Evolutionary conservation across 495 filamentous ascomycete species (phyloP).

Genomic region (Margaritispora aquatica): DNA sequence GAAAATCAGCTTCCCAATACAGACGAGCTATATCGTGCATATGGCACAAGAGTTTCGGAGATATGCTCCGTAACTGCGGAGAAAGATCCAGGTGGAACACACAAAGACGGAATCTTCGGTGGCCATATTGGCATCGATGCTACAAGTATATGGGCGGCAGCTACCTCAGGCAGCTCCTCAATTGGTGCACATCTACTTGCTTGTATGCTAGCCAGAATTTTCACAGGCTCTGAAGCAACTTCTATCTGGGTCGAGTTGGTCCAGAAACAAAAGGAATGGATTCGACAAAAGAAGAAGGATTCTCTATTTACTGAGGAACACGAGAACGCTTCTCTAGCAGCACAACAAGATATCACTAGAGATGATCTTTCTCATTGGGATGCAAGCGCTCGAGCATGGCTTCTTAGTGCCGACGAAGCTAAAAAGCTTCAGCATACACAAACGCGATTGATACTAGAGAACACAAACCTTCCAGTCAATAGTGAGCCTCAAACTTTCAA

Average conservation of each 20-base stretch:
- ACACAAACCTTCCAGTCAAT: conserved; percentile 15
- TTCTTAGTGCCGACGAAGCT: conserved; percentile 27
- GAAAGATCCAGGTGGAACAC: neutral
- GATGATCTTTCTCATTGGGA: conserved; percentile 31
- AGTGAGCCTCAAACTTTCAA: conserved; percentile 16
- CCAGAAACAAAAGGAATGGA: too few relatives aligned
- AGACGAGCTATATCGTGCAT: conserved; percentile 29
- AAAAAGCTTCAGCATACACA: conserved; percentile 24
- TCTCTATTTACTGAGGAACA: too few relatives aligned
- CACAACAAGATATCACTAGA: conserved; percentile 26
- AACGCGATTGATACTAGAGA: conserved; percentile 4
- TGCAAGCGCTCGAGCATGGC: conserved; percentile 33
- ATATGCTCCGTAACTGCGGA: conserved; percentile 19
- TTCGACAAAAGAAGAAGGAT: too few relatives aligned
- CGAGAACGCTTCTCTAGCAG: too few relatives aligned
- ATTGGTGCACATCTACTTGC: conserved; percentile 32
- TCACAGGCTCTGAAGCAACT: conserved; percentile 28
- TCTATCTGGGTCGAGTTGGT: neutral
- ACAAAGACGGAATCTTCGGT: conserved; percentile 9
- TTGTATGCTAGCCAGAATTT: conserved; percentile 33
- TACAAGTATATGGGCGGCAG: conserved; percentile 36
- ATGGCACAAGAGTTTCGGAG: conserved; percentile 33
- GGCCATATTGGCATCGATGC: conserved; percentile 26
- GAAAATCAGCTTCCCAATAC: conserved; percentile 25
- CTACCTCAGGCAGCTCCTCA: conserved; percentile 29